These are phyloP conservation scores for Sarcodon aspratus DNA, from an alignment of 768 basidiomycete genomes.

Conservation along the genomic window DNA sequence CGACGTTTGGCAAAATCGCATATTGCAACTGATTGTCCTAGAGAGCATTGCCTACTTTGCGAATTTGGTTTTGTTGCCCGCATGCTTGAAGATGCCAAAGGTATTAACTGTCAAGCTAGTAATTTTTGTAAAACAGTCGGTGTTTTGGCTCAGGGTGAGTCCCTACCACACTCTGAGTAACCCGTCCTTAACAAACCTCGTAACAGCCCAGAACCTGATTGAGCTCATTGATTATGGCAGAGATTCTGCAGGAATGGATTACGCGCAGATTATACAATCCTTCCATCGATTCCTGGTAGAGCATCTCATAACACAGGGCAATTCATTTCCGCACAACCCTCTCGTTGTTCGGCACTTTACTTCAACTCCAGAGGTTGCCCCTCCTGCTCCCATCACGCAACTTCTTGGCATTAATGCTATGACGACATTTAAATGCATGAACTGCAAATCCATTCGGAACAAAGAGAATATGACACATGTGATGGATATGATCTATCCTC, in stretches of 20 bases:
- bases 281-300: conserved; percentile 94
- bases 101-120: conserved; percentile 91
- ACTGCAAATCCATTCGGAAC: conserved; percentile 58
- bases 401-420: conserved; percentile 72
- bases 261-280: conserved; percentile 83
- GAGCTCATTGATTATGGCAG: conserved; percentile 85
- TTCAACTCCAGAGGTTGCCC: conserved; percentile 17
- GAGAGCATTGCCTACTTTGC: conserved; percentile 90
- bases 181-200: neutral
- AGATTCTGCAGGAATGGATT: conserved; percentile 62
- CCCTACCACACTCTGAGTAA: neutral
- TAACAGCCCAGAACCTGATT: conserved; percentile 58
- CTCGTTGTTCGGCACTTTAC: conserved; percentile 26
- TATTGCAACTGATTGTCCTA: conserved; percentile 76
- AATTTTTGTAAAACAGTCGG: conserved; percentile 96
- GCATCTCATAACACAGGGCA: conserved; percentile 67
- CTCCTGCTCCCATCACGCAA: conserved; percentile 73
- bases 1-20: conserved; percentile 82
- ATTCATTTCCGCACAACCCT: conserved; percentile 49
- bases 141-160: conserved; percentile 72
- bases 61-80: conserved; percentile 90
- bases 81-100: conserved; percentile 93
- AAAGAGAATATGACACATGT: conserved; percentile 78
- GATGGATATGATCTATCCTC: conserved; percentile 79
- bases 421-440: conserved; percentile 63